phyloP scores from a whole-genome alignment of 2,329 filamentous ascomycete genomes.

The Colletotrichum theobromicola region DNA sequence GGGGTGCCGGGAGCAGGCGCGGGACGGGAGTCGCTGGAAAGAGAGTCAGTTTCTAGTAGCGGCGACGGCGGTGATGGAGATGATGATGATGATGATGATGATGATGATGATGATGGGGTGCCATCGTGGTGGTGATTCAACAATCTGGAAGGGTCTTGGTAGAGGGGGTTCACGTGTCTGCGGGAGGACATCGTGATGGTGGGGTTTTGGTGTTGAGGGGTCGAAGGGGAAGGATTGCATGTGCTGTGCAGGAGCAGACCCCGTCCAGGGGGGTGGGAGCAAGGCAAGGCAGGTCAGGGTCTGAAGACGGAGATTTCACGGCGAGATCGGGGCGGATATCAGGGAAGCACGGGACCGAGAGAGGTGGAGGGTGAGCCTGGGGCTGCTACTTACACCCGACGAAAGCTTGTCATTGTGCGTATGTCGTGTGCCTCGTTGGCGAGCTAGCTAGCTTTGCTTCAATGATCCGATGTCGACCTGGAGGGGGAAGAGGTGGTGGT shows the following conservation, averaged over 20 bases:
- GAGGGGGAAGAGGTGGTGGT: neutral
- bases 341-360: neutral
- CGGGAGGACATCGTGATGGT: constrained; percentile 2
- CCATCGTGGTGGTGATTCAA: neutral
- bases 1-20: constrained; percentile 24
- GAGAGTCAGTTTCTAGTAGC: constrained; percentile 23
- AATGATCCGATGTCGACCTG: neutral
- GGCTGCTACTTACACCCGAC: constrained; percentile 13
- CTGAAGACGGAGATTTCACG: neutral
- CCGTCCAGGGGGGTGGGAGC: neutral
- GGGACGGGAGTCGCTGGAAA: constrained; percentile 5
- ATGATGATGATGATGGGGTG: neutral
- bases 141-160: neutral
- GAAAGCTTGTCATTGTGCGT: constrained; percentile 11
- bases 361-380: neutral
- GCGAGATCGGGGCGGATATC: neutral
- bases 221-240: neutral
- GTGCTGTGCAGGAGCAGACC: neutral
- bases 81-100: neutral
- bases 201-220: constrained; percentile 15
- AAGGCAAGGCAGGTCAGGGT: neutral
- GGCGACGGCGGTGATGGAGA: no score
- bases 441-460: neutral
- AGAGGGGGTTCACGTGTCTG: constrained; percentile 4
- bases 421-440: neutral